Base-by-base conservation (phyloP, 2,329 filamentous ascomycete genomes). In the Trichoderma atroviride region DNA sequence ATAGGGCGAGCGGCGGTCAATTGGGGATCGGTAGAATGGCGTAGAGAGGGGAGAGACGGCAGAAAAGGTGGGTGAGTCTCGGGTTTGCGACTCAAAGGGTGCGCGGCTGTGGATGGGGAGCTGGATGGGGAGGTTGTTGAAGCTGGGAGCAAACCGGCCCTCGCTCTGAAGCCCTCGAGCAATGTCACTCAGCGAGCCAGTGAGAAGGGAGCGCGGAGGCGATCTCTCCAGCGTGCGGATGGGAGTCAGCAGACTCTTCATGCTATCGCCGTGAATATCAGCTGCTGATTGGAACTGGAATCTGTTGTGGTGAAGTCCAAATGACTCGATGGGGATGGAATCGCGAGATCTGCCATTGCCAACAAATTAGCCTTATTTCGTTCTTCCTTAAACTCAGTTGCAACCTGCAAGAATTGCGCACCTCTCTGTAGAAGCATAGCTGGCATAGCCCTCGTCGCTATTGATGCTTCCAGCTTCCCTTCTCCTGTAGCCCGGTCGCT, bases 201-300 rank as follows among this genome's bases (percentile, higher is more conserved):
- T 83, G 6, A 86, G 77, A 4, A 79, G 78, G 11, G 83, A 83
- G 60, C 81, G 81, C 27, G 83, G 80, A 2, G 83, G 81, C 10
- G 83, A 82, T 19, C 81, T 83, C 69, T 85, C 83, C n/a, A 82
- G 74, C 0, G 61, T 59, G 47, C 82, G 80, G 47, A 82, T 77
- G 1, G 83, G 81, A 69, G 87, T 82, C n/a, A 89, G 79, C 77
- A 86, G 88, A 76, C 85, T 86, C 70, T 87, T 83, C 74, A 88
- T 82, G 63, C 79, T 81, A 70, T 81, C 83, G 70, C 85, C 83
- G 64, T 87, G 83, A 16, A 83, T 78, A 56, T 84, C 79, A 73
- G 82, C 81, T 63, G 81, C 79, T 4, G 82, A 80, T 59, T 80
- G 79, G 71, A 86, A 84, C 69, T 84, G 80, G 69, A 82, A 86